Evolutionary conservation across 305 asterid species (phyloP).

Genomic region (Lippia alba): DNA sequence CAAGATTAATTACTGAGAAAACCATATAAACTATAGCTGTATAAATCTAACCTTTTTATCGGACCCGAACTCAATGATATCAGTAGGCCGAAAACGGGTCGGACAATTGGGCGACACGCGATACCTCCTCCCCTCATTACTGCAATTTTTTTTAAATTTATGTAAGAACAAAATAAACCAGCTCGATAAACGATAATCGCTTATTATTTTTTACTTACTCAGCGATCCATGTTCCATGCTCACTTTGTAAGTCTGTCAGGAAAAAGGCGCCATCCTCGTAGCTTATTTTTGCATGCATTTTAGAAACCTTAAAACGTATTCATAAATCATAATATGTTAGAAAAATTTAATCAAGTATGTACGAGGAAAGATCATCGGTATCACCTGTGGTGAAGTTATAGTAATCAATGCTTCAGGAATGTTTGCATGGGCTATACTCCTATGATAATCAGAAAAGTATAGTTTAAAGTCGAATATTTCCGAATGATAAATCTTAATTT

Average conservation of each 20-base stretch:
- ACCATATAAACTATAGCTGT: too few relatives aligned
- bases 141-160: conserved; percentile 31
- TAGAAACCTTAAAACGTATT: conserved; percentile 44
- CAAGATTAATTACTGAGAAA: too few relatives aligned
- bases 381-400: conserved; percentile 56
- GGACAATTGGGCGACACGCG: conserved; percentile 57
- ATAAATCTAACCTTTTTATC: conserved; percentile 39
- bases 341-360: not conserved
- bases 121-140: conserved; percentile 57
- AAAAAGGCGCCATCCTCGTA: conserved; percentile 56
- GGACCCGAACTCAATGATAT: conserved; percentile 62
- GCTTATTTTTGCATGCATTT: conserved; percentile 56
- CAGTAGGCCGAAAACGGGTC: conserved; percentile 57
- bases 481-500: too few relatives aligned
- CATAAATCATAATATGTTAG: not conserved
- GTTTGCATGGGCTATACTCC: conserved; percentile 49
- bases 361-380: not conserved
- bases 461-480: too few relatives aligned
- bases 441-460: conserved; percentile 27
- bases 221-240: conserved; percentile 61
- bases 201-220: conserved; percentile 43
- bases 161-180: not conserved
- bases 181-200: not conserved
- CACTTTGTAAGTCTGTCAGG: conserved; percentile 61
- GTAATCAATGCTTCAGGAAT: conserved; percentile 46